These are phyloP conservation scores for Cytospora paraplurivora DNA, from an alignment of 2,329 filamentous ascomycete genomes.

Conservation along the genomic window DNA sequence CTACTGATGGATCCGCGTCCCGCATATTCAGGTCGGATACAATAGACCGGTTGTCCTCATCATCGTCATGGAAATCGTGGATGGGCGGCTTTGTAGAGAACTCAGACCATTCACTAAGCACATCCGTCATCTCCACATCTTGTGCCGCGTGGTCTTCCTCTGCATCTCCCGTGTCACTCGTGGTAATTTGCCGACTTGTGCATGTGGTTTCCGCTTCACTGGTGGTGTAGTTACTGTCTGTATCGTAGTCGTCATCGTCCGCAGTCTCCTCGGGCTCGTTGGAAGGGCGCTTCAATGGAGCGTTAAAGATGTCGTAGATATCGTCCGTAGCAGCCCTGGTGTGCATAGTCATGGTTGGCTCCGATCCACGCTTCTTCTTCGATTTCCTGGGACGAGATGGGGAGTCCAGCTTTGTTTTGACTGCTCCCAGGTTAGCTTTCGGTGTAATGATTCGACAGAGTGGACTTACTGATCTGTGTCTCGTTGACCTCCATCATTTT, in stretches of 20 bases:
- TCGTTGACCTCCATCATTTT: slow-evolving; percentile 86
- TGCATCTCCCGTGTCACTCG: slow-evolving; percentile 44
- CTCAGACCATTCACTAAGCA: slow-evolving; percentile 82
- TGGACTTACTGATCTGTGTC: slow-evolving; percentile 80
- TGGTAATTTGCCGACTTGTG: slow-evolving; percentile 68
- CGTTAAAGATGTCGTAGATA: slow-evolving; percentile 96
- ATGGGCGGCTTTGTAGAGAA: slow-evolving; percentile 76
- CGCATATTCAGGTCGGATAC: slow-evolving; percentile 45
- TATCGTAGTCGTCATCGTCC: slow-evolving; percentile 70
- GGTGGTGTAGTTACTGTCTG: slow-evolving; percentile 71
- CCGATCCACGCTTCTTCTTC: slow-evolving; percentile 67
- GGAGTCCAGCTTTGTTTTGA: slow-evolving; percentile 91
- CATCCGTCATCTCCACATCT: slow-evolving; percentile 56
- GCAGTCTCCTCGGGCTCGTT: slow-evolving; percentile 48
- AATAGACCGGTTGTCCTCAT: slow-evolving; percentile 40
- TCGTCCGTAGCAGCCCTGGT: slow-evolving; percentile 95
- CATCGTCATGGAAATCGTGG: slow-evolving; percentile 48
- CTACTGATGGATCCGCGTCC: slow-evolving; percentile 36
- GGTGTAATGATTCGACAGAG: neutral
- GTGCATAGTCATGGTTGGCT: slow-evolving; percentile 98
- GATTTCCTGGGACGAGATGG: slow-evolving; percentile 82
- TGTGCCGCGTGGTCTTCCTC: slow-evolving; percentile 46
- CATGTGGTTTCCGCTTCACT: slow-evolving; percentile 83
- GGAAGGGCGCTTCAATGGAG: slow-evolving; percentile 60
- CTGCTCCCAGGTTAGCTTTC: slow-evolving; percentile 48